phyloP scores from a whole-genome alignment of 2,329 filamentous ascomycete genomes.

The Botrytis squamosa region DNA sequence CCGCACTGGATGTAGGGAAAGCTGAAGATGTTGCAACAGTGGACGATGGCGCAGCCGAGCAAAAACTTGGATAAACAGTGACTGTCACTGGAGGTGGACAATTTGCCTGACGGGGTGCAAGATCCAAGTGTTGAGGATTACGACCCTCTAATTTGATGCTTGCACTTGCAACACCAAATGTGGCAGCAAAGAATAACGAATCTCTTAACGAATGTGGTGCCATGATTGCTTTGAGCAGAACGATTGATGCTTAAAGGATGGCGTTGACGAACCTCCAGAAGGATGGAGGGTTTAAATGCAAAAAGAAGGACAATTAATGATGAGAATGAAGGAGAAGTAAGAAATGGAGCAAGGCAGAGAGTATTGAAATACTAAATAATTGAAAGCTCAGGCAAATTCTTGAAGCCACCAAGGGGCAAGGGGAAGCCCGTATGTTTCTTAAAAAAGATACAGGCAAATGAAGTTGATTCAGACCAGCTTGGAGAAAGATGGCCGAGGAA shows the following conservation, averaged over 20 bases:
- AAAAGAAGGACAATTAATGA: conserved; percentile 10
- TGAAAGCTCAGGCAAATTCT: background rate
- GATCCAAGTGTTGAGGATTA: background rate
- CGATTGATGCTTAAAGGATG: conserved; percentile 19
- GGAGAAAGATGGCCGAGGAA: background rate
- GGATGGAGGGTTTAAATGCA: conserved; percentile 9
- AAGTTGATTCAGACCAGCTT: conserved; percentile 8
- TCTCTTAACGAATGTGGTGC: conserved; percentile 19
- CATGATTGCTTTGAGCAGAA: conserved; percentile 20
- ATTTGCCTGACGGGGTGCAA: background rate
- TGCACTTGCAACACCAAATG: conserved; percentile 20
- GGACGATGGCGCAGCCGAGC: background rate
- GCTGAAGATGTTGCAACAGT: background rate
- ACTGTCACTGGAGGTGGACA: conserved; percentile 7
- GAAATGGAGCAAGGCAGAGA: background rate
- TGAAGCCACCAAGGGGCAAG: conserved; percentile 3
- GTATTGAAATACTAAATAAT: conserved; percentile 21
- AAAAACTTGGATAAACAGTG: conserved; percentile 3
- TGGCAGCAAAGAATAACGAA: conserved; percentile 15
- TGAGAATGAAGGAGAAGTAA: conserved; percentile 4
- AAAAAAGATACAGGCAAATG: background rate
- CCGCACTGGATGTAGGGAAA: background rate
- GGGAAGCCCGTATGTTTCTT: background rate
- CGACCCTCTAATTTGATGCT: conserved; percentile 19
- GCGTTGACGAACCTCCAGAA: conserved; percentile 4